Percentiles rank a stretch among this genome's conserved stretches.
Evolutionary conservation across 805 yeast species (phyloP).

Genomic region (Maudiozyma serrabonitensis): DNA sequence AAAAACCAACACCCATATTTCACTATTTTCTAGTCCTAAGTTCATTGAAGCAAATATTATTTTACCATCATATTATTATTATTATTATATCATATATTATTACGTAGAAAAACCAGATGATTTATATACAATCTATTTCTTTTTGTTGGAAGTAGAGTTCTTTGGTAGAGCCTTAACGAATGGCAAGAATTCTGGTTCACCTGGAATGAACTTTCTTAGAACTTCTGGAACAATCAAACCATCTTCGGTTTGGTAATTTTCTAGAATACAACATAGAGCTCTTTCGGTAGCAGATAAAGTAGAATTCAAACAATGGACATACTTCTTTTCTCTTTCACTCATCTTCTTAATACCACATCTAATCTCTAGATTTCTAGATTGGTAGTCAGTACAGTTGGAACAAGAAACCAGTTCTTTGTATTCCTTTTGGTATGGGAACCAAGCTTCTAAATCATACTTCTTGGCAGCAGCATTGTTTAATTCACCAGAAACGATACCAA

Average conservation of each 20-base stretch:
- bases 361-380: conserved; percentile 95
- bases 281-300: conserved; percentile 97
- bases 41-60: too few species aligned
- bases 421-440: conserved; percentile 99
- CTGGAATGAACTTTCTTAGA: conserved; percentile 91
- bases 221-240: conserved; percentile 93
- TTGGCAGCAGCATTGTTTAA: conserved; percentile 98
- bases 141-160: conserved; percentile 73
- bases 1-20: too few species aligned
- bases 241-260: conserved; percentile 95
- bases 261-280: conserved; percentile 93
- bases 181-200: conserved; percentile 95
- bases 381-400: conserved; percentile 98
- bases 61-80: not conserved
- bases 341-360: conserved; percentile 96
- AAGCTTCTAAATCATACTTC: conserved; percentile 97
- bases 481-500: conserved; percentile 97
- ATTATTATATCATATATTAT: not conserved
- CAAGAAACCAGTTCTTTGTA: conserved; percentile 97
- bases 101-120: not conserved
- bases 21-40: too few species aligned
- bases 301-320: conserved; percentile 96
- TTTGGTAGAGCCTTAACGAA: conserved; percentile 85
- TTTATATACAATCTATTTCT: conserved; percentile 13
- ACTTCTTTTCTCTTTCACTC: conserved; percentile 92